Evolutionary conservation across 139 green algal genomes (phyloP), one percentile per base, ranked within the genome.

Genomic region (Ostreobium quekettii): DNA sequence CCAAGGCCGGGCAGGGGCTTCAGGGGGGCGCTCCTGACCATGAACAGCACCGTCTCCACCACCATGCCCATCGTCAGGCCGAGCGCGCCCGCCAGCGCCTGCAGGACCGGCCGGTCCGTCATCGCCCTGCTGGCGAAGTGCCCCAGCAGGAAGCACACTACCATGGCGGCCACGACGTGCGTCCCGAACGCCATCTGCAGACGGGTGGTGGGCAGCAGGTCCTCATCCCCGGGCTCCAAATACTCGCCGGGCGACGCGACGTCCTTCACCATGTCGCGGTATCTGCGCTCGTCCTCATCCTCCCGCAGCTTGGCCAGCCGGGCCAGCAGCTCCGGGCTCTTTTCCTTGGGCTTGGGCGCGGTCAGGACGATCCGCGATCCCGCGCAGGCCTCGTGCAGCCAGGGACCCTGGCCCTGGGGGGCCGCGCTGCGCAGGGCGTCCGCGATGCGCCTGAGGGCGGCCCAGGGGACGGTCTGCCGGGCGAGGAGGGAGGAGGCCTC

Each of bases 161-260:
- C 82, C 87, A 94, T 94, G 61, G 86, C 88, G 0, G 85, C 80
- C 0, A 92, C 33, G 24, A 94, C 77, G 64, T 93, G 87, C n/a
- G 87, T 48, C 1, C 83, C 87, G 76, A 87, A 91, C 0, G 72
- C 78, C 2, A 91, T 66, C 73, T 93, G 87, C 60, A 89, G 65
- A 47, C 74, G 78, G 15, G 80, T 86, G 6, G 74, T 87, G 3
- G 63, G 69, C 3, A 93, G 61, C 31, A 83, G 33, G 37, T 70
- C 72, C 33, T 80, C 72, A 0, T 33, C 26, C 33, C 63, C 36
- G 30, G 46, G 71, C n/a, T 73, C 74, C 7, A 72, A 76, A 42
- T 76, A 59, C 22, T 62, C 48, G 61, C 88, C 86, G n/a, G 49
- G 3, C 28, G 39, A 35, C 1, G 72, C 76, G 22, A 81, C 63